Conservation (phyloP, 352 stramenopile genomes). For the Detonula confervacea region DNA sequence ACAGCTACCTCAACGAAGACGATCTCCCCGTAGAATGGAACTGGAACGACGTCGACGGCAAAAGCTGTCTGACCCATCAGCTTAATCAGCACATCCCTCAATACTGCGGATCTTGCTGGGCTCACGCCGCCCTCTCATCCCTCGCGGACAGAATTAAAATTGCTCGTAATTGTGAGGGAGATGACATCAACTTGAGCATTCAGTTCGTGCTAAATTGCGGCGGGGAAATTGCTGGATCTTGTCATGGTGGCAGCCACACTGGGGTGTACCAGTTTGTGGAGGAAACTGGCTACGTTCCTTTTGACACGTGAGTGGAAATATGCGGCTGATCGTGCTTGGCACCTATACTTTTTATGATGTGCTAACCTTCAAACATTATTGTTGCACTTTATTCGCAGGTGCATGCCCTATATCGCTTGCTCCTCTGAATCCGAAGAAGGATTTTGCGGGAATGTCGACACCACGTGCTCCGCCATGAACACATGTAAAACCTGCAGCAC, state of each 20-base stretch:
- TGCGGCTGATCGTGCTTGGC: not conserved
- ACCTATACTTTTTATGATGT: not conserved
- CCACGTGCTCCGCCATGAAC: constrained; percentile 89
- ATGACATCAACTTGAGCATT: constrained; percentile 83
- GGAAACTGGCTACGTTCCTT: constrained; percentile 88
- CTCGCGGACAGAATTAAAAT: constrained; percentile 87
- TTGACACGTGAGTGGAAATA: constrained; percentile 86
- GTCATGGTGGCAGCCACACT: constrained; percentile 86
- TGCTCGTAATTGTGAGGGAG: constrained; percentile 57
- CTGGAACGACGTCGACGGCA: constrained; percentile 92
- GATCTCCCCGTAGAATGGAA: constrained; percentile 93
- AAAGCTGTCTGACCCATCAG: constrained; percentile 93
- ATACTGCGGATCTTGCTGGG: constrained; percentile 88
- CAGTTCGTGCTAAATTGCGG: constrained; percentile 85
- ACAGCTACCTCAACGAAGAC: constrained; percentile 66
- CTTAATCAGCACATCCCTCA: constrained; percentile 99
- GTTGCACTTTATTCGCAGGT: too few relatives aligned
- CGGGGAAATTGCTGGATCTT: constrained; percentile 63
- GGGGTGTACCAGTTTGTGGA: constrained; percentile 88
- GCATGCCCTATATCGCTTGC: constrained; percentile 93
- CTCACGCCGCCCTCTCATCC: constrained; percentile 83
- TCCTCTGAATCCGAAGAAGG: constrained; percentile 76
- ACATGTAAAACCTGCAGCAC: constrained; percentile 91
- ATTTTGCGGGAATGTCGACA: constrained; percentile 84
- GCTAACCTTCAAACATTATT: not conserved